Conservation (phyloP, 148 eudicot genomes). For the Limonium bicolor region DNA sequence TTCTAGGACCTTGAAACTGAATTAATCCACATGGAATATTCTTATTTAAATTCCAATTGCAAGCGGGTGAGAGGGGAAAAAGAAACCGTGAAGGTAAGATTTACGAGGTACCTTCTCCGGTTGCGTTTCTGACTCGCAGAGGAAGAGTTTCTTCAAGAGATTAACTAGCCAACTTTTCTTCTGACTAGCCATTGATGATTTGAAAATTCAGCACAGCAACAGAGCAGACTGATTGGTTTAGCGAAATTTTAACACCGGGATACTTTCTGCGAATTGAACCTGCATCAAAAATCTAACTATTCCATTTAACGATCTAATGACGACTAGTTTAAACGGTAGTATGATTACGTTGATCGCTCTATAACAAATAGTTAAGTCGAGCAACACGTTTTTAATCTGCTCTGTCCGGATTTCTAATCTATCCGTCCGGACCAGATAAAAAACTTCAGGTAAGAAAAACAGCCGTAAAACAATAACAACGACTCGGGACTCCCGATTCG, state of each 20-base stretch:
- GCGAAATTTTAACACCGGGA: neutral
- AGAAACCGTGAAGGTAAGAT: neutral
- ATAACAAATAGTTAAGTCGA: neutral
- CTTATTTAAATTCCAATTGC: too few species aligned
- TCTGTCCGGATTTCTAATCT: too few species aligned
- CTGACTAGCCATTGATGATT: conserved; percentile 40
- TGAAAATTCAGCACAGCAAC: too few species aligned
- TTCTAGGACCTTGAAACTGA: neutral
- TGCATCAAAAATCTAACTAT: neutral
- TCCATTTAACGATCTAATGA: neutral
- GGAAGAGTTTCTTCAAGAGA: conserved; percentile 48
- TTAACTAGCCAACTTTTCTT: conserved; percentile 53
- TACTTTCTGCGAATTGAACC: neutral
- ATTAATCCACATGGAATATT: too few species aligned
- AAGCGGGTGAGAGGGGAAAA: neutral
- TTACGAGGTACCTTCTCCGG: conserved; percentile 35
- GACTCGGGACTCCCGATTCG: too few species aligned
- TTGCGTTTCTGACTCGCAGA: conserved; percentile 35
- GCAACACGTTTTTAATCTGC: neutral
- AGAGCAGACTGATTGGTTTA: neutral
- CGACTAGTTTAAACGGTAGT: too few species aligned
- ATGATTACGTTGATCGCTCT: neutral
- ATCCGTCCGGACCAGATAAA: too few species aligned
- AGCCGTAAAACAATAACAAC: too few species aligned
- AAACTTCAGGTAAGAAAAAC: too few species aligned